Evolutionary conservation across 2,329 filamentous ascomycete species (phyloP), one percentile per base, ranked within the genome.

Genomic region (Phoma sp.): DNA sequence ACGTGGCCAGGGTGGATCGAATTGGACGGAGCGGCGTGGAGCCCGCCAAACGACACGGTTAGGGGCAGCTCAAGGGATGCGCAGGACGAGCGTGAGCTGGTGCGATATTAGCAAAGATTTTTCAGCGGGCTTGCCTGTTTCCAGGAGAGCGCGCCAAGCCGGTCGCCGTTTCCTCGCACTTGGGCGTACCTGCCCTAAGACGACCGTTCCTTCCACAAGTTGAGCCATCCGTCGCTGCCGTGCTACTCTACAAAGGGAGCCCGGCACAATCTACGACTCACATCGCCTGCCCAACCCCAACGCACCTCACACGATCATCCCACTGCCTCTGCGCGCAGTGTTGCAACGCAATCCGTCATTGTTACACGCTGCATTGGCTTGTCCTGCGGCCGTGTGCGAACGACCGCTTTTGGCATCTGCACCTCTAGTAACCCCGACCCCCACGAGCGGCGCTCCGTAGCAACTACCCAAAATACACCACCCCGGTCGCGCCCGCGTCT

Each of bases 361-460:
- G 46, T 55, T 55, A 46, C 49, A 57, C 50, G 41, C 45, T 58
- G 36, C 54, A 43, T 45, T 50, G 47, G 23, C 41, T 46, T 37
- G 39, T 51, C 40, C 45, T 47, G 42, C 46, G 23, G 23, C 38
- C 29, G 37, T 45, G 50, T 51, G 55, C 55, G 18, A 51, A 54
- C 52, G 52, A 57, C 63, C 61, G 59, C 53, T 52, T 63, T 57
- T 47, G 60, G 61, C 57, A 50, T 37, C 52, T 40, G 43, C 44
- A 48, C 14, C 44, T 18, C 18, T 18, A 18, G 18, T 47, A 48
- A 23, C 41, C 41, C 40, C 29, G 10, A 56, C 63, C 61, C 60
- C 58, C 57, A 60, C 59, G 57, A 56, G 45, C 49, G 57, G 51
- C 61, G 61, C 61, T 64, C 63, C 65, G 56, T 47, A 58, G 62